A percentile compares a stretch with the other conserved stretches of the same genome.
These are phyloP conservation scores for Pestalotiopsis sp. DNA, from an alignment of 2,329 filamentous ascomycete species.

Conservation along the genomic window DNA sequence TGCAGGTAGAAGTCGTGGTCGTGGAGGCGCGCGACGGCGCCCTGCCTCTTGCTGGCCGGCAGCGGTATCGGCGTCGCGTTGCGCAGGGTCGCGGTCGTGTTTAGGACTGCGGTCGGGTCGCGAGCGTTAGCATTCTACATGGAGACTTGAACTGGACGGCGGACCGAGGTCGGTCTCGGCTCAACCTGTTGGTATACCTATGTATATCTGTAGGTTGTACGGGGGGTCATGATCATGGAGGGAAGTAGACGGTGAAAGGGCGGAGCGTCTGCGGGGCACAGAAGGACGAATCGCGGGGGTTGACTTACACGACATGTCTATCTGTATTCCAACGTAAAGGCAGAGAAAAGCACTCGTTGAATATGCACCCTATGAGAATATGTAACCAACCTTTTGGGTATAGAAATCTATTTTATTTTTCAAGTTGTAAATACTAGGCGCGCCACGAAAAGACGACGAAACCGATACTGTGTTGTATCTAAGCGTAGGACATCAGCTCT, in stretches of 20 bases:
- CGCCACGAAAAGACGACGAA: neutral
- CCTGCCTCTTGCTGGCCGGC: conserved; percentile 17
- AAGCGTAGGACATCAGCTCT: neutral
- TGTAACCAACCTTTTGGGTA: neutral
- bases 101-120: conserved; percentile 37
- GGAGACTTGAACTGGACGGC: neutral
- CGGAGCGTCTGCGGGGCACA: neutral
- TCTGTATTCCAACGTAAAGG: neutral
- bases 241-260: neutral
- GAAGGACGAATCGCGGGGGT: neutral
- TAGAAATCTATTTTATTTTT: neutral
- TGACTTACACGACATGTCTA: neutral
- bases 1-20: conserved; percentile 53
- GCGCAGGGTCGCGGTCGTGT: conserved; percentile 40
- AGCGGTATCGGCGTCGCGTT: conserved; percentile 46
- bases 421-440: neutral
- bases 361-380: neutral
- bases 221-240: neutral
- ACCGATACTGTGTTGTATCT: neutral
- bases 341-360: neutral
- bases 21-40: conserved; percentile 46
- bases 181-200: neutral
- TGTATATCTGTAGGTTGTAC: neutral
- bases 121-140: neutral
- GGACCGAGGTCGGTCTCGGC: neutral